Percentiles rank a stretch among this genome's conserved stretches.
Evolutionary conservation across 495 filamentous ascomycete genomes (phyloP).

Genomic region (Rusavskia elegans): DNA sequence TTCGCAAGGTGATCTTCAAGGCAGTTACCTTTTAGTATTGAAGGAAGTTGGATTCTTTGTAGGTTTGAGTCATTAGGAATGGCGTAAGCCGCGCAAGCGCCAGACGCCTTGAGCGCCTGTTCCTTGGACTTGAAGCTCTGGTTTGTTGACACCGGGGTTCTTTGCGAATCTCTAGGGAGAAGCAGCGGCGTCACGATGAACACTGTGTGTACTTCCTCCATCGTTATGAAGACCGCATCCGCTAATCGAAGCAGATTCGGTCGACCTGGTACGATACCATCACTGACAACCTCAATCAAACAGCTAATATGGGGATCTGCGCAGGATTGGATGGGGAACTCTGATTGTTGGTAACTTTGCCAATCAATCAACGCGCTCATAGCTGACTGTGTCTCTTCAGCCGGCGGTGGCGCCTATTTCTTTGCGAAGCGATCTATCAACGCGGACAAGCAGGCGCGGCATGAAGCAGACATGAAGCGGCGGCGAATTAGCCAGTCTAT

Average conservation of each 20-base stretch:
- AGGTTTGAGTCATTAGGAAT: too few relatives aligned
- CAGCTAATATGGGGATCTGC: neutral
- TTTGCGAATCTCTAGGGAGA: too few relatives aligned
- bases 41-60: too few relatives aligned
- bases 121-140: too few relatives aligned
- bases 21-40: too few relatives aligned
- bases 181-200: too few relatives aligned
- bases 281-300: neutral
- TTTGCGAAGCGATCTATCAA: slow-evolving; percentile 93
- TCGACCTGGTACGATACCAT: slow-evolving; percentile 32
- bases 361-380: neutral
- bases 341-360: slow-evolving; percentile 53
- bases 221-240: too few relatives aligned
- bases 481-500: slow-evolving; percentile 42
- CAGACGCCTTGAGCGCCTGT: too few relatives aligned
- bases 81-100: too few relatives aligned
- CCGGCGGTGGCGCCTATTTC: slow-evolving; percentile 86
- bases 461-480: slow-evolving; percentile 48
- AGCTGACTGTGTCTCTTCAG: slow-evolving; percentile 20
- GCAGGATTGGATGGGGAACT: slow-evolving; percentile 72
- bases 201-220: too few relatives aligned
- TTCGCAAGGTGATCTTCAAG: too few relatives aligned
- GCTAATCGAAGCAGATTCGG: slow-evolving; percentile 22
- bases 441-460: slow-evolving; percentile 58
- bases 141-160: too few relatives aligned